Base-by-base conservation (phyloP, 768 basidiomycete species). In the Mycena vitilis region DNA sequence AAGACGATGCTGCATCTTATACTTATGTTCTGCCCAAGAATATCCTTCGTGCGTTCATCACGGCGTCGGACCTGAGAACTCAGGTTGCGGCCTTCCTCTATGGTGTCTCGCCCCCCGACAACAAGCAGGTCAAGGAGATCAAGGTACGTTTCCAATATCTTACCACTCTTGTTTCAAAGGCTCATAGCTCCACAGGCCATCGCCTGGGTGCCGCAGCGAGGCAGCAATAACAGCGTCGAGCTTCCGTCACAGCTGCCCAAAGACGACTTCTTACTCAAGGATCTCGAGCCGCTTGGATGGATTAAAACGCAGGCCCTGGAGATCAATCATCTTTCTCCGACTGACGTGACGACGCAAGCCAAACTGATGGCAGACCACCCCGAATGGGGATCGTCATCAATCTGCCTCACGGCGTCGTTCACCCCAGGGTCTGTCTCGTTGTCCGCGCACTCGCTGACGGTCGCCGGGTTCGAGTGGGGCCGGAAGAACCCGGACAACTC, bases 21-120 rank as follows among this genome's bases (percentile, higher is more conserved):
- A 99, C 98, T 45, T 99, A 95, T 75, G 95, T 99, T 61, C 85
- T 99, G 60, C 96, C 98, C 36, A 99, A 99, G 87, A 99, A 99
- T 79, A 87, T 99, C 60, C 85, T 99, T 38, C 92, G 94, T 54
- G 92, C 95, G 4, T 99, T 99, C 83, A 93, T 99, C 73, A 88
- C 92, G 23, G 92, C 95, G 22, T 89, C 96, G 30, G 98, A 99
- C 81, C 86, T 99, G 40, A 93, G 98, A 44, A 98, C 98, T 3
- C 97, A 99, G 80, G 93, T 98, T 42, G 95, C 95, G 0, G 97
- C 91, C 5, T 98, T 90, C 85, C 77, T 99, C 65, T 99, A 98
- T 76, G 98, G 98, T 71, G 86, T 86, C 22, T 96, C 95, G 8
- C 96, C 97, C 5, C 88, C 94, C 7, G 97, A 98, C 80, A 99